Evolutionary conservation across 148 eudicot genomes (phyloP), one percentile per base, ranked within the genome.

Genomic region (Drosera capensis): DNA sequence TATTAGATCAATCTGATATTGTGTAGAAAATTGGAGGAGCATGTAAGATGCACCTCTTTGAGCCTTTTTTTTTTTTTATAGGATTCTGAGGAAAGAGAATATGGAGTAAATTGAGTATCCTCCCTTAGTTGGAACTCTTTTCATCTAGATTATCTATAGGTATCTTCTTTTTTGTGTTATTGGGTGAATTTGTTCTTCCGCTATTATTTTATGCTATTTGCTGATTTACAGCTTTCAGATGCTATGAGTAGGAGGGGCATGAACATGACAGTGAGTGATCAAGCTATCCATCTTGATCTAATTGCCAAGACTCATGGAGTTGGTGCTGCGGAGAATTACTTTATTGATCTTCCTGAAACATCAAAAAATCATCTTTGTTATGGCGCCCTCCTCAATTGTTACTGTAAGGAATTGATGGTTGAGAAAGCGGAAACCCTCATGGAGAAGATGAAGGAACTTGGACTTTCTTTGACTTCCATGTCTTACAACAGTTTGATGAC

Each of bases 251-350:
- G 60, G 50, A 84, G 84, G 58, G 87, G 97, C 16, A 78, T 90
- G 78, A 90, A 71, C 62, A 84, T 67, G 71, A 90, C 97, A 0
- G 51, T 80, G 14, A 70, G 85, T 53, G 97, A 90, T 51, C 79
- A 84, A 66, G 95, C 97, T 44, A 74, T 90, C 48, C 95, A 84
- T 72, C 75, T 90, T n/a, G 97, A 90, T 71, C 76, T 90, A 12
- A 52, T 90, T 63, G 80, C 82, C 43, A 88, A 90, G 71, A 38
- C 70, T 46, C 70, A 68, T 55, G 93, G 93, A 6, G 51, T 80
- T 50, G 12, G 65, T 56, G 87, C 93, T 47, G 97, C 95, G 16
- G 97, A 84, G 63, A 63, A 68, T 49, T 75, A 80, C 65, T 90
- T 90, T 36, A 26, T 78, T 49, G 64, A 64, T 49, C 87, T 88